phyloP scores from a whole-genome alignment of 148 eudicot species.

The Dysphania ambrosioides region DNA sequence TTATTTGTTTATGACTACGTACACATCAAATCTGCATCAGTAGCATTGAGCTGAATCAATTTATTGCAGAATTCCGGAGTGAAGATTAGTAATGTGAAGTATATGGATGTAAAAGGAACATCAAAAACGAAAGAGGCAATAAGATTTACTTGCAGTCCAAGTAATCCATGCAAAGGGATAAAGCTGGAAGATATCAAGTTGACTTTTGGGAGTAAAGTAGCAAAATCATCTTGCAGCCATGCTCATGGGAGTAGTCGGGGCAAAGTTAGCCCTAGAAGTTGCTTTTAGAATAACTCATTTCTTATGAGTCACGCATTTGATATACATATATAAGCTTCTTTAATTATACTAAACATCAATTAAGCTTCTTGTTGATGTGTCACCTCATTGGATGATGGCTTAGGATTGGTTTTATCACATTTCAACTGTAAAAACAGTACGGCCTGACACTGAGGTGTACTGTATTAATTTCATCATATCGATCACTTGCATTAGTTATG shows the following conservation, averaged over 20 bases:
- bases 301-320: neutral
- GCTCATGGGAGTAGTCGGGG: conserved; percentile 25
- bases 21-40: too few species aligned
- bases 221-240: conserved; percentile 23
- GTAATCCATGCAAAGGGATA: conserved; percentile 31
- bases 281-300: conserved; percentile 18
- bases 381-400: neutral
- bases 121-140: conserved; percentile 30
- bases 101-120: conserved; percentile 30
- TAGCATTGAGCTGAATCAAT: too few species aligned
- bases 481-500: too few species aligned
- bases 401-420: neutral
- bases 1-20: too few species aligned
- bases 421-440: too few species aligned
- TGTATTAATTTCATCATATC: too few species aligned
- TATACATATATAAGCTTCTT: neutral
- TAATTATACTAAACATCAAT: too few species aligned
- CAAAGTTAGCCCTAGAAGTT: conserved; percentile 28
- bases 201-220: conserved; percentile 10
- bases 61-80: conserved; percentile 37
- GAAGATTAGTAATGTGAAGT: conserved; percentile 28
- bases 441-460: too few species aligned
- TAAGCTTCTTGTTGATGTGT: neutral
- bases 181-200: conserved; percentile 28
- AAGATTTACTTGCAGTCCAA: conserved; percentile 28